These are phyloP conservation scores for Clavispora carvajalis DNA, from an alignment of 805 yeast genomes.

Conservation along the genomic window DNA sequence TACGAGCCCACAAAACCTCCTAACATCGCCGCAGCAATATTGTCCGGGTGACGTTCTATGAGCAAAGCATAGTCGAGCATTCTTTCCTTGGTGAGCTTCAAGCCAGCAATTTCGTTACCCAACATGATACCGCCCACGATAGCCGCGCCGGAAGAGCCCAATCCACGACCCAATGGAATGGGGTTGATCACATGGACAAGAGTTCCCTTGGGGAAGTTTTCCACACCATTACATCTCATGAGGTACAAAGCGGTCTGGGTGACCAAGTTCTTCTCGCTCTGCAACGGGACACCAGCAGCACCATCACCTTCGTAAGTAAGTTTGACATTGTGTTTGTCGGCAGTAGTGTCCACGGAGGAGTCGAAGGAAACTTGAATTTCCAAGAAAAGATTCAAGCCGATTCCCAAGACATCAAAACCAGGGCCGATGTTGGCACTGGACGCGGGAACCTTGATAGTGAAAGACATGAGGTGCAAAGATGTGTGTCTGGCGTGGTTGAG, in stretches of 20 bases:
- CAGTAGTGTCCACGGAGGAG: slow-evolving; percentile 38
- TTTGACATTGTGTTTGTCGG: slow-evolving; percentile 64
- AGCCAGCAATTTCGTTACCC: slow-evolving; percentile 77
- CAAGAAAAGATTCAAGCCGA: slow-evolving; percentile 73
- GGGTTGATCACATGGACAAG: slow-evolving; percentile 78
- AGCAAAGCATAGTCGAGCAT: slow-evolving; percentile 91
- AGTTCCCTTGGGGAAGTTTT: slow-evolving; percentile 80
- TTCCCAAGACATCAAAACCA: slow-evolving; percentile 94
- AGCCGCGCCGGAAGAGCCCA: slow-evolving; percentile 97
- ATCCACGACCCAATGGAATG: slow-evolving; percentile 93
- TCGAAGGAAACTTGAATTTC: slow-evolving; percentile 68
- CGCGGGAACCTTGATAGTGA: slow-evolving; percentile 79
- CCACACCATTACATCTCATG: slow-evolving; percentile 72
- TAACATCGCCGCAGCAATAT: slow-evolving; percentile 97
- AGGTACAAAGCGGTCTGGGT: slow-evolving; percentile 93
- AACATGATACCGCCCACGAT: slow-evolving; percentile 94
- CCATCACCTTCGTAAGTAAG: slow-evolving; percentile 78
- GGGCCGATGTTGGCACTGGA: slow-evolving; percentile 98
- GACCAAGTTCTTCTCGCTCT: slow-evolving; percentile 74
- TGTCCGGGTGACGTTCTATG: slow-evolving; percentile 98
- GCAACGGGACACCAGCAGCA: slow-evolving; percentile 70
- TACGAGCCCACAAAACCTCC: slow-evolving; percentile 98
- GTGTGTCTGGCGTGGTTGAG: neutral
- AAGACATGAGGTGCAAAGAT: slow-evolving; percentile 42
- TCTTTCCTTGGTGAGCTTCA: slow-evolving; percentile 70